Base-by-base conservation (phyloP, 441 rosid genomes). In the Macaranga tanarius region DNA sequence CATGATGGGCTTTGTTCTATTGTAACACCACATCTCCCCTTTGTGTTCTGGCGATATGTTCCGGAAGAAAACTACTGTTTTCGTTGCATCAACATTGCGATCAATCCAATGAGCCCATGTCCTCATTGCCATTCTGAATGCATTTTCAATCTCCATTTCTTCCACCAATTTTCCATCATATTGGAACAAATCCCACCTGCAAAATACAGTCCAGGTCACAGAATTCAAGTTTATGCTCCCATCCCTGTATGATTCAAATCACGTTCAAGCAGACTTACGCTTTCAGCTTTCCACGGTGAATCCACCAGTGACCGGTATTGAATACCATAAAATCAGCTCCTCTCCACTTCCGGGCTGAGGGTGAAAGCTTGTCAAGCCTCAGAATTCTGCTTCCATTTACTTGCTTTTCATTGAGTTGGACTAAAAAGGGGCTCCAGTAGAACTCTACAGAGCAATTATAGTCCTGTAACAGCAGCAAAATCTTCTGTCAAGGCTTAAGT, bases 241-340 rank as follows among this genome's bases (percentile, higher is more conserved):
- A 31, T 7, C 10, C 22, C 12, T 11, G 60, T 2, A 34, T 10
- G 23, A 16, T 44, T n/a, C 25, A 44, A 48, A 20, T 55, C 1
- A 50, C 28, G 42, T 23, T 67, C 9, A 8, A 6, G 16, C 19
- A 31, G 55, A 67, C 52, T 50, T 25, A 89, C 89, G 87, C 87
- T 76, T 75, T 83, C n/a, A 84, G 54, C 57, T 84, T 80, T 72
- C 83, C 82, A 58, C 81, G 83, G 10, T 89, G 93, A 76, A 87
- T 81, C 91, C 91, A 90, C 92, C 92, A 88, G 73, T 90, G 95
- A 26, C 90, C 93, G 0, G 93, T 87, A 76, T 87, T 88, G 77
- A 86, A 90, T 38, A 90, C 72, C 52, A 87, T 84, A 61, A 86
- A 52, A 75, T 90, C 90, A 0, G 87, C 93, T 76, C 81, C 80